These are phyloP conservation scores for Mucor lusitanicus DNA, from an alignment of 371 early-diverging fungal species.

Conservation along the genomic window DNA sequence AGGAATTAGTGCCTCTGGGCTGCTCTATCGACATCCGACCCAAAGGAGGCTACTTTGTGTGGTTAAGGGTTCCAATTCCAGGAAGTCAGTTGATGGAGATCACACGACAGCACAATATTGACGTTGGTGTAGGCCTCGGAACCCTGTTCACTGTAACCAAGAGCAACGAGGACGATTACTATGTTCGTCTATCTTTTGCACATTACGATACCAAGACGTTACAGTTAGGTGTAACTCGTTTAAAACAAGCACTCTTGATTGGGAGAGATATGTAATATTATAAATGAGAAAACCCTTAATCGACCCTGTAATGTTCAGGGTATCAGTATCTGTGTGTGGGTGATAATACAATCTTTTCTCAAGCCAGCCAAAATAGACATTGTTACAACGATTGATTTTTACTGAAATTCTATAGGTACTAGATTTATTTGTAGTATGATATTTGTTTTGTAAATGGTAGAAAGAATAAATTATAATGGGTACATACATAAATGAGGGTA, in stretches of 20 bases:
- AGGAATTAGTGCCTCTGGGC: slow-evolving; percentile 33
- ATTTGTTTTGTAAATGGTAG: neutral
- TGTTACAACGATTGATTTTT: neutral
- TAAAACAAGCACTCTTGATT: slow-evolving; percentile 18
- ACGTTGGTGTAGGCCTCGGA: slow-evolving; percentile 29
- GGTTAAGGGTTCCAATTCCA: slow-evolving; percentile 41
- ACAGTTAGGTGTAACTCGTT: slow-evolving; percentile 16
- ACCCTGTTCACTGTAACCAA: slow-evolving; percentile 25
- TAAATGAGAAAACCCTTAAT: neutral
- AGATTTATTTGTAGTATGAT: neutral
- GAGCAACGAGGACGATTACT: neutral
- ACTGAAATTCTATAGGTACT: neutral
- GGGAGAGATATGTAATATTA: neutral
- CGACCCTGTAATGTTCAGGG: neutral
- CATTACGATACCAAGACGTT: slow-evolving; percentile 22
- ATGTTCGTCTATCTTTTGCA: slow-evolving; percentile 29
- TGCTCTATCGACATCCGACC: slow-evolving; percentile 26
- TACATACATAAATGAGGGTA: neutral
- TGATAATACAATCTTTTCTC: neutral
- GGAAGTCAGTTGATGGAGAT: slow-evolving; percentile 15
- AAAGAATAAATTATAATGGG: neutral
- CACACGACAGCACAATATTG: slow-evolving; percentile 16
- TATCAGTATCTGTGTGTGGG: neutral
- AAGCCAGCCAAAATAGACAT: neutral
- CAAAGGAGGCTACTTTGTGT: slow-evolving; percentile 47